Evolutionary conservation across 768 basidiomycete species (phyloP).

Genomic region (Lentinula aciculospora): DNA sequence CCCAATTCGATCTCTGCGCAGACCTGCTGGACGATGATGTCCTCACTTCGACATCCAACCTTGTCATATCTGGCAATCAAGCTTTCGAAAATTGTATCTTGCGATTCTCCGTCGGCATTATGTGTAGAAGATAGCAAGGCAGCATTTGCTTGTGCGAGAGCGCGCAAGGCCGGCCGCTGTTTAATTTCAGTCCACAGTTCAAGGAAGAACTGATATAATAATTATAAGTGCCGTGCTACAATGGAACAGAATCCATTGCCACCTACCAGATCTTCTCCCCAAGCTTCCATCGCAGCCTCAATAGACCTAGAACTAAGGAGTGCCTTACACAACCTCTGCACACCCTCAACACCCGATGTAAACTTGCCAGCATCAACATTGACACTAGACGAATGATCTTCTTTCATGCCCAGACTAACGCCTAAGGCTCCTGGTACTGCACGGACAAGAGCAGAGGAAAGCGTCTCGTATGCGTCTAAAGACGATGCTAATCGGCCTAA

Average conservation of each 20-base stretch:
- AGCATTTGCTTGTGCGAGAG: conserved; percentile 40
- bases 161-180: conserved; percentile 49
- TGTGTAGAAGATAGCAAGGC: conserved; percentile 44
- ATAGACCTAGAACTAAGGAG: conserved; percentile 77
- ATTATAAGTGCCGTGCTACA: too few species aligned
- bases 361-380: conserved; percentile 56
- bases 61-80: conserved; percentile 59
- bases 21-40: conserved; percentile 81
- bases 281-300: conserved; percentile 59
- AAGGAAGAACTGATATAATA: conserved; percentile 70
- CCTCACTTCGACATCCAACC: conserved; percentile 69
- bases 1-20: conserved; percentile 75
- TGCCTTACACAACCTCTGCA: conserved; percentile 81
- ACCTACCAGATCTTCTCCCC: conserved; percentile 88
- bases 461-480: conserved; percentile 89
- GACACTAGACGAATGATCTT: conserved; percentile 25
- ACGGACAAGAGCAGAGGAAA: conserved; percentile 83
- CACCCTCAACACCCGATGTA: conserved; percentile 80
- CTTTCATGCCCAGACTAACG: conserved; percentile 45
- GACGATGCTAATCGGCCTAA: conserved; percentile 73
- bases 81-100: conserved; percentile 76
- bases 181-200: conserved; percentile 84
- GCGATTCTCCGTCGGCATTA: conserved; percentile 28
- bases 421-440: conserved; percentile 89
- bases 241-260: neutral